Conservation (phyloP, 2,329 filamentous ascomycete species). For the Nothophoma quercina region DNA sequence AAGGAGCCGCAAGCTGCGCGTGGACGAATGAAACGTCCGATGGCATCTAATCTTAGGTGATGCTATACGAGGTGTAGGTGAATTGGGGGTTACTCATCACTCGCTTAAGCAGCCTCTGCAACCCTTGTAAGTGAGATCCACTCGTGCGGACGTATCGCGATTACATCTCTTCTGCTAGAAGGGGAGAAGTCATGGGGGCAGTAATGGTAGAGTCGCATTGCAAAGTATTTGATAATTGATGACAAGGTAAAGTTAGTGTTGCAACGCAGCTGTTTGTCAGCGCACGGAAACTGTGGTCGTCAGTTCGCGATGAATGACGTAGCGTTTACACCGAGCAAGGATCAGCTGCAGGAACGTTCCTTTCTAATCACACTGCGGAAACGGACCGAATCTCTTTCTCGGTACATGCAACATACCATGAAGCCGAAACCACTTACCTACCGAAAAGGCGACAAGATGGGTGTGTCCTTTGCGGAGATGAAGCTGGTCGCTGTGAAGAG, state of each 20-base stretch:
- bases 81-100: slow-evolving; percentile 43
- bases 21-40: slow-evolving; percentile 29
- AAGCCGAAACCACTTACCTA: not conserved
- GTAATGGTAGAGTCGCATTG: not conserved
- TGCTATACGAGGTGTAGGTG: slow-evolving; percentile 35
- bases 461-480: slow-evolving; percentile 6
- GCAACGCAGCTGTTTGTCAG: slow-evolving; percentile 41
- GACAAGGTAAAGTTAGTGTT: slow-evolving; percentile 32
- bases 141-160: slow-evolving; percentile 19
- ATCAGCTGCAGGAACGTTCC: slow-evolving; percentile 6
- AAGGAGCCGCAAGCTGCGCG: slow-evolving; percentile 17
- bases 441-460: not conserved
- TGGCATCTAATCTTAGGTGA: slow-evolving; percentile 45
- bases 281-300: slow-evolving; percentile 9
- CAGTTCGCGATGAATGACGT: slow-evolving; percentile 10
- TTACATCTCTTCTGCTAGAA: not conserved
- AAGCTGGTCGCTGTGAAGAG: slow-evolving; percentile 7
- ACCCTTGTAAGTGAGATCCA: slow-evolving; percentile 18
- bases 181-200: not conserved
- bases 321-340: slow-evolving; percentile 15
- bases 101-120: slow-evolving; percentile 25
- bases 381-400: not conserved
- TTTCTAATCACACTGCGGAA: slow-evolving; percentile 24
- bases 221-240: slow-evolving; percentile 10
- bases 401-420: not conserved